Conservation (phyloP, 768 basidiomycete species). For the Sporobolomyces roseus region DNA sequence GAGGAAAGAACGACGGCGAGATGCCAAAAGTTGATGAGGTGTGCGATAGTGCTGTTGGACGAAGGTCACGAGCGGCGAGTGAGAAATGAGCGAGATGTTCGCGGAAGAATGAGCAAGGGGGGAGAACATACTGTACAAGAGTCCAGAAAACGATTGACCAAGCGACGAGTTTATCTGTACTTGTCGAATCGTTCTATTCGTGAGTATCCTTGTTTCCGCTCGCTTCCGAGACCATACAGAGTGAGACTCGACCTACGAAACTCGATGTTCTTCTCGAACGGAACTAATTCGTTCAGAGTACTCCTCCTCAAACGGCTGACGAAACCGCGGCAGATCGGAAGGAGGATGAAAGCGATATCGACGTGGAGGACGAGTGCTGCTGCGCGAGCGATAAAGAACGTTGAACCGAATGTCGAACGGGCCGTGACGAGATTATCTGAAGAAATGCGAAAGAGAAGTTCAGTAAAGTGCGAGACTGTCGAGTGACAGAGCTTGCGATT, state of each 20-base stretch:
- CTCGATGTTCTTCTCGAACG: conserved; percentile 87
- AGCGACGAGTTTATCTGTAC: conserved; percentile 67
- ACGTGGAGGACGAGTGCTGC: conserved; percentile 87
- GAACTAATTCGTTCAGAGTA: conserved; percentile 76
- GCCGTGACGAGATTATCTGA: conserved; percentile 59
- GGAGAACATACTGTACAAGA: conserved; percentile 58
- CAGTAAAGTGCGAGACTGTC: too few relatives aligned
- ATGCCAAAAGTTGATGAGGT: conserved; percentile 64
- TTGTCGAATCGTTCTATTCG: too few relatives aligned
- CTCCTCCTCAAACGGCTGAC: conserved; percentile 82
- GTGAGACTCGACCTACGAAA: conserved; percentile 56
- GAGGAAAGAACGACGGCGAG: conserved; percentile 49
- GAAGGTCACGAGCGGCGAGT: too few relatives aligned
- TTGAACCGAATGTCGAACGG: conserved; percentile 44
- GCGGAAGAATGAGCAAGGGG: not conserved
- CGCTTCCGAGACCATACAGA: conserved; percentile 3
- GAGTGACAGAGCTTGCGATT: too few relatives aligned
- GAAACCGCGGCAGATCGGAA: conserved; percentile 93
- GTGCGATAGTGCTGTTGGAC: conserved; percentile 9
- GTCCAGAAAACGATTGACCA: conserved; percentile 82
- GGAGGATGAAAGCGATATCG: conserved; percentile 86
- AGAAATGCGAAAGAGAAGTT: not conserved
- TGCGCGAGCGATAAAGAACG: conserved; percentile 75
- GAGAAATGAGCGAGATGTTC: not conserved
- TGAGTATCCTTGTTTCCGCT: too few relatives aligned